These are phyloP conservation scores for Magnusiomyces tetraspermus DNA, from an alignment of 1,139 yeast genomes.

Conservation along the genomic window DNA sequence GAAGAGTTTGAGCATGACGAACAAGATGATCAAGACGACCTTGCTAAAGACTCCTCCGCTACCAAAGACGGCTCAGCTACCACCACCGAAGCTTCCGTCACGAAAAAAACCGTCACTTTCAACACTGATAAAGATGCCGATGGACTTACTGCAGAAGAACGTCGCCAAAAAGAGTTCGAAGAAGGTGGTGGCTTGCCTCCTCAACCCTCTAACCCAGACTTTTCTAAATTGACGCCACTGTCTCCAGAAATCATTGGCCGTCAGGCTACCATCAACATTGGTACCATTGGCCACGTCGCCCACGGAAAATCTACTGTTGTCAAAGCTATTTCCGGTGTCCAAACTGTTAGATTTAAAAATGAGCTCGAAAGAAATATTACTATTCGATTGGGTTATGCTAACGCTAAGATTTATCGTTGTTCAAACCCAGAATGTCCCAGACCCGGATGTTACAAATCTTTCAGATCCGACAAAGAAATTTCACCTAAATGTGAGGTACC, in stretches of 20 bases:
- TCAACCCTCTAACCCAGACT: constrained; percentile 86
- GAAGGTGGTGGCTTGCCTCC: constrained; percentile 98
- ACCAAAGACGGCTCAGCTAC: constrained; percentile 16
- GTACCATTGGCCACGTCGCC: constrained; percentile 98
- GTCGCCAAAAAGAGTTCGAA: constrained; percentile 77
- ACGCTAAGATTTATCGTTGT: constrained; percentile 95
- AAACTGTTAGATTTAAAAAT: constrained; percentile 97
- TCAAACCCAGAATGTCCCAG: constrained; percentile 80
- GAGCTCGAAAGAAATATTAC: constrained; percentile 98
- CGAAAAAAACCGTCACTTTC: constrained; percentile 74
- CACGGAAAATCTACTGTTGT: constrained; percentile 99
- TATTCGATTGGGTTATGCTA: constrained; percentile 96
- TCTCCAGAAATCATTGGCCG: constrained; percentile 94
- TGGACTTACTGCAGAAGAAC: constrained; percentile 48
- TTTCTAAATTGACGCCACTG: constrained; percentile 66
- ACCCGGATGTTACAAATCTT: constrained; percentile 92
- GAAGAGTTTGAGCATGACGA: constrained; percentile 38
- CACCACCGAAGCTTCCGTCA: constrained; percentile 36
- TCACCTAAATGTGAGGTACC: constrained; percentile 83
- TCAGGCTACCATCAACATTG: constrained; percentile 98
- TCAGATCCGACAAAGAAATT: constrained; percentile 89
- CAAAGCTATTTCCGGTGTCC: constrained; percentile 97
- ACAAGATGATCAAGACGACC: neutral
- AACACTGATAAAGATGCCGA: constrained; percentile 39
- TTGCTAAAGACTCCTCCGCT: constrained; percentile 24